Percentiles rank a stretch among this genome's conserved stretches.
Conservation (phyloP, 306 rosid species). For the Coriaria nepalensis region DNA sequence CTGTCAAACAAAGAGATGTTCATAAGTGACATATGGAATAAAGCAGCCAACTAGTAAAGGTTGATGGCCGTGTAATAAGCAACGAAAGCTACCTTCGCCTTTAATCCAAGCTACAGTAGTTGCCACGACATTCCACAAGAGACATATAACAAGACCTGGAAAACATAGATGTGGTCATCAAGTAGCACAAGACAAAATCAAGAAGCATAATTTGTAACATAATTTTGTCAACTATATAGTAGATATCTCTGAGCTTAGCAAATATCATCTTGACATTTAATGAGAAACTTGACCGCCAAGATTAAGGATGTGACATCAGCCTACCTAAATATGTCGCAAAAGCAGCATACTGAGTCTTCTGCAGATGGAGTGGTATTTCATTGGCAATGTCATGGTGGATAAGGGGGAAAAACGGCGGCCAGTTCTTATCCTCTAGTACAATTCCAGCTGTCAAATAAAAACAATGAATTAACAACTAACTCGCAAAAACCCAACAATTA, state of each 20-base stretch:
- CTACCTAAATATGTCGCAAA: conserved; percentile 82
- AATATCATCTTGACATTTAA: conserved; percentile 13
- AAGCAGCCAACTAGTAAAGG: conserved; percentile 3
- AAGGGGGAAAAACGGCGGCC: conserved; percentile 90
- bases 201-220: not conserved
- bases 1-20: conserved; percentile 29
- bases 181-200: not conserved
- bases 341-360: conserved; percentile 74
- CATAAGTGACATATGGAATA: conserved; percentile 13
- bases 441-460: conserved; percentile 56
- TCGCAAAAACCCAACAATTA: conserved; percentile 5
- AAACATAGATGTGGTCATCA: conserved; percentile 7
- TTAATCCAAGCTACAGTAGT: conserved; percentile 67
- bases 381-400: conserved; percentile 84
- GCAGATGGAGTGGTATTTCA: conserved; percentile 91
- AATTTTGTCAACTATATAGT: conserved; percentile 5
- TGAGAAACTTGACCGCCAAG: conserved; percentile 9
- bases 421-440: conserved; percentile 72
- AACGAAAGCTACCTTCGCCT: conserved; percentile 61
- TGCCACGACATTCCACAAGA: conserved; percentile 73
- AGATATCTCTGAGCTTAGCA: too few species aligned
- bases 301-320: conserved; percentile 18
- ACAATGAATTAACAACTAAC: not conserved
- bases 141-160: conserved; percentile 64
- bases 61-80: conserved; percentile 2